Percentiles rank a stretch among this genome's conserved stretches.
Evolutionary conservation across 129 eudicot species (phyloP).

Genomic region (Lactuca saligna): DNA sequence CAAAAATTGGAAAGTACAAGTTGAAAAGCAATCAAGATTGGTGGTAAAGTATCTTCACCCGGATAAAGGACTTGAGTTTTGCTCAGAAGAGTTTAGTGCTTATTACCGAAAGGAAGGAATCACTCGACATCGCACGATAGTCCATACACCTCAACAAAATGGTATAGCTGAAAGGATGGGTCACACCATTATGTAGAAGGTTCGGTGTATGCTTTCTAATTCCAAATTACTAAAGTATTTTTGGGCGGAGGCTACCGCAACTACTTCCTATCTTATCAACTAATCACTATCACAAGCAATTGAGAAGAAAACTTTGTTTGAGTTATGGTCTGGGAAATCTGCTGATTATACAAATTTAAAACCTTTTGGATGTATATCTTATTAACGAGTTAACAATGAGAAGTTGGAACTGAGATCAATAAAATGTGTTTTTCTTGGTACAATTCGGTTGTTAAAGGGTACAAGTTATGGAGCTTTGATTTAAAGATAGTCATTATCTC

Average conservation of each 20-base stretch:
- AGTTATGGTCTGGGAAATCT: too few species aligned
- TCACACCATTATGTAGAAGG: too few species aligned
- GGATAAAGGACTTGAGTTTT: too few species aligned
- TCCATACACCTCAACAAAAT: too few species aligned
- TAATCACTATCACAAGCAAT: neutral
- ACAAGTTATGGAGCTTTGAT: neutral
- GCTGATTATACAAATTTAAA: neutral
- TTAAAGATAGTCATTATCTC: too few species aligned
- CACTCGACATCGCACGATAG: neutral
- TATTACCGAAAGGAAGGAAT: neutral
- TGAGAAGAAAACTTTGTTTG: too few species aligned
- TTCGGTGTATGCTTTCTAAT: too few species aligned
- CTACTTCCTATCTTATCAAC: neutral
- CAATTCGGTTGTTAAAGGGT: neutral
- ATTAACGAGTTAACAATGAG: neutral
- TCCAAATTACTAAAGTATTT: neutral
- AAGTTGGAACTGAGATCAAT: neutral
- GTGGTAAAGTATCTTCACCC: too few species aligned
- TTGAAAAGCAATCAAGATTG: too few species aligned
- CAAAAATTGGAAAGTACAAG: too few species aligned
- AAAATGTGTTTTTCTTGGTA: neutral
- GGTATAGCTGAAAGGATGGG: too few species aligned
- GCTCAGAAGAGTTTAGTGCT: neutral
- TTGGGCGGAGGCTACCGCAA: conserved; percentile 11
- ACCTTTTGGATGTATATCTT: neutral